Evolutionary conservation across 2,329 filamentous ascomycete species (phyloP).

Genomic region (Fusarium keratoplasticum): DNA sequence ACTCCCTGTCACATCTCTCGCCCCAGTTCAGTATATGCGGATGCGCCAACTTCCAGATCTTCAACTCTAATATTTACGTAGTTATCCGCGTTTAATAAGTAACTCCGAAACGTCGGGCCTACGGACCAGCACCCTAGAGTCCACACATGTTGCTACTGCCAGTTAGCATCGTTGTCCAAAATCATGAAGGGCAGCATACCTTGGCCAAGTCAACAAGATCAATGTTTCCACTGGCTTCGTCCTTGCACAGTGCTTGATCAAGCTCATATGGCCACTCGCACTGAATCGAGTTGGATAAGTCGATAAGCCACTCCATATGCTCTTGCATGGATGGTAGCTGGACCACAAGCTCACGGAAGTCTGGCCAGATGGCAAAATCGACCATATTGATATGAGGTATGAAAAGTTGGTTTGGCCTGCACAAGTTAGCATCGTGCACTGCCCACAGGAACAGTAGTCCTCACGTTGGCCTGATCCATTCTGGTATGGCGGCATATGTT

Average conservation of each 20-base stretch:
- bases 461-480: slow-evolving; percentile 26
- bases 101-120: slow-evolving; percentile 5
- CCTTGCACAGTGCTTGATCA: not conserved
- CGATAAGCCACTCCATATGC: slow-evolving; percentile 14
- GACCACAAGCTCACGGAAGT: slow-evolving; percentile 9
- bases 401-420: not conserved
- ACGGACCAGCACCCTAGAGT: slow-evolving; percentile 18
- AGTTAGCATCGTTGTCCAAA: not conserved
- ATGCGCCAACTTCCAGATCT: not conserved
- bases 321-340: slow-evolving; percentile 21
- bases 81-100: not conserved
- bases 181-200: not conserved
- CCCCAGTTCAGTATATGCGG: not conserved
- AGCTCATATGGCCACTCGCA: slow-evolving; percentile 23
- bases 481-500: slow-evolving; percentile 17
- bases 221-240: not conserved
- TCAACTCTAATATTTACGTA: not conserved
- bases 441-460: accelerated
- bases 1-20: not conserved
- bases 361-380: slow-evolving; percentile 21
- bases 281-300: slow-evolving; percentile 3
- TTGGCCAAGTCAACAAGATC: slow-evolving; percentile 19
- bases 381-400: slow-evolving; percentile 21
- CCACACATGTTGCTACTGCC: slow-evolving; percentile 11
- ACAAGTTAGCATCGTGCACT: not conserved